phyloP scores from a whole-genome alignment of 1,139 yeast species.

The Magnusiomyces sp. region DNA sequence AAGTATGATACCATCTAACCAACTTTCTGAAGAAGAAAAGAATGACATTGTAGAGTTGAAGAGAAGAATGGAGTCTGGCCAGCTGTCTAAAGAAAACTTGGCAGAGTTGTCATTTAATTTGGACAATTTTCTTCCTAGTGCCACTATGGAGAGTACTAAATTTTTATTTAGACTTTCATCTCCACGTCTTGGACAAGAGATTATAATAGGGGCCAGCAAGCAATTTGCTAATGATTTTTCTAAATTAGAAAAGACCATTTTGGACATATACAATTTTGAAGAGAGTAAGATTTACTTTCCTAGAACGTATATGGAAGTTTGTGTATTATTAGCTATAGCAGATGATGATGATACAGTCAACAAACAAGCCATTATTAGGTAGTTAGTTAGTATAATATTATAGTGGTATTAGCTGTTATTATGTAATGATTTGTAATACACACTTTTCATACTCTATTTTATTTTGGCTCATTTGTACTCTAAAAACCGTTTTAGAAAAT shows the following conservation, averaged over 20 bases:
- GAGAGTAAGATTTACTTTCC: conserved; percentile 17
- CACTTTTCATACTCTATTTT: no score
- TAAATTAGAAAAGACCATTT: conserved; percentile 21
- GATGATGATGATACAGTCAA: no score
- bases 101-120: conserved; percentile 22
- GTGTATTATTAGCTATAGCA: conserved; percentile 13
- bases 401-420: no score
- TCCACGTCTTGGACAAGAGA: conserved; percentile 29
- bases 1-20: conserved; percentile 3
- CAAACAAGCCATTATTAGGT: no score
- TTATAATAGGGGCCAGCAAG: conserved; percentile 28
- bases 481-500: no score
- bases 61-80: conserved; percentile 8
- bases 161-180: conserved; percentile 28
- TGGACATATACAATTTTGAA: conserved; percentile 16
- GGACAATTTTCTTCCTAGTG: conserved; percentile 33
- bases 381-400: no score
- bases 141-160: conserved; percentile 28
- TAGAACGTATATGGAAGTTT: conserved; percentile 13
- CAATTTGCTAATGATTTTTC: conserved; percentile 28
- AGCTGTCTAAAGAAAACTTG: conserved; percentile 29
- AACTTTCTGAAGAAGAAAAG: conserved; percentile 6
- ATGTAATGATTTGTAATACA: no score
- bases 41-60: conserved; percentile 4
- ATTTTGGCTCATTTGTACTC: no score